Conservation (phyloP, 495 filamentous ascomycete genomes). For the Hypomontagnella submonticulosa region DNA sequence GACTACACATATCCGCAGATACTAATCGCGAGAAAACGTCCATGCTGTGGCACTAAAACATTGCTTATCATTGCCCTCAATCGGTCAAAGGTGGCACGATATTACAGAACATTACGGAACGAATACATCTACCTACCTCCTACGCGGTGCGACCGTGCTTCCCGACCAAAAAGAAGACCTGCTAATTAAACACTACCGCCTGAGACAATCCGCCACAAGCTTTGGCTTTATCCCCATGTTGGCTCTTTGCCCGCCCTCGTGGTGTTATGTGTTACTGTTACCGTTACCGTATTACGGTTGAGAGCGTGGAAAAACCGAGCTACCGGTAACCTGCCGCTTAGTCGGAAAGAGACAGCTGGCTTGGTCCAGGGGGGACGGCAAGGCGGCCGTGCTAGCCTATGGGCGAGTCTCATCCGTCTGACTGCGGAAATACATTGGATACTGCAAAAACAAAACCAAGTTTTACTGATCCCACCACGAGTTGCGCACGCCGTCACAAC, state of each 20-base stretch:
- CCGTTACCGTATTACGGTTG: constrained; percentile 18
- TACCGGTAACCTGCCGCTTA: constrained; percentile 29
- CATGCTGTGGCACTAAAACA: constrained; percentile 25
- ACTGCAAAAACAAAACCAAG: constrained; percentile 23
- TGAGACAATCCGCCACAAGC: constrained; percentile 21
- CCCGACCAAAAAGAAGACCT: constrained; percentile 19
- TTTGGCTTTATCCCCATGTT: constrained; percentile 10
- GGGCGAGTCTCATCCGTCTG: constrained; percentile 12
- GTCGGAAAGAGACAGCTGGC: constrained; percentile 20
- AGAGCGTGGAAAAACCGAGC: constrained; percentile 9
- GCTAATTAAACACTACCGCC: constrained; percentile 25
- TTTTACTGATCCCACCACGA: constrained; percentile 31
- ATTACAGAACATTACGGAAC: constrained; percentile 15
- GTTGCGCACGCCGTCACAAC: constrained; percentile 31
- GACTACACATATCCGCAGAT: constrained; percentile 10
- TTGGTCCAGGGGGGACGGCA: constrained; percentile 14
- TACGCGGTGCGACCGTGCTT: constrained; percentile 30
- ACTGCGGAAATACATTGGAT: constrained; percentile 38
- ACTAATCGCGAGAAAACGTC: constrained; percentile 30
- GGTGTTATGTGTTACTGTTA: constrained; percentile 25
- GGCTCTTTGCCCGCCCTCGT: constrained; percentile 23
- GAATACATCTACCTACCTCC: constrained; percentile 20
- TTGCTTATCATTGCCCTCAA: constrained; percentile 22
- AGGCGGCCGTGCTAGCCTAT: constrained; percentile 17
- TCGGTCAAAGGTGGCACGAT: constrained; percentile 25